A percentile compares a stretch with the other conserved stretches of the same genome.
Conservation (phyloP, 495 filamentous ascomycete species). For the Aspergillus olivimuriae region DNA sequence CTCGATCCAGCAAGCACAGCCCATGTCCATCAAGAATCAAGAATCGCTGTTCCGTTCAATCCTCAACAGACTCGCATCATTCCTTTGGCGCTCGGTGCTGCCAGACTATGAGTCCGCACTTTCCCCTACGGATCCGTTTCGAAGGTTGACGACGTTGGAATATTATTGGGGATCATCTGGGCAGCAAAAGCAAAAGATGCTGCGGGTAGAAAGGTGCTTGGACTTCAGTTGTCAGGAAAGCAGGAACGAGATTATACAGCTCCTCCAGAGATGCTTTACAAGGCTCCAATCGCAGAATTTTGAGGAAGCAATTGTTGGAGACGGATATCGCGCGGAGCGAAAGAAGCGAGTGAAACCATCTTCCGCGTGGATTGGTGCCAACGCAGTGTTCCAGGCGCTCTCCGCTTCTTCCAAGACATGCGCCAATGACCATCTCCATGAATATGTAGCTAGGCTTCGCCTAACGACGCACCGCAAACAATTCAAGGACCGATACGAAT, state of each 20-base stretch:
- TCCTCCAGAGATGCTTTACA: slow-evolving; percentile 3
- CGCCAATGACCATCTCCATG: slow-evolving; percentile 5
- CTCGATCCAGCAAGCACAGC: too few species aligned
- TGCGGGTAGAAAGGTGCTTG: neutral
- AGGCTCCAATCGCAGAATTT: neutral
- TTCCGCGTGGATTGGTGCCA: neutral
- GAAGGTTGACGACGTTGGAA: slow-evolving; percentile 1
- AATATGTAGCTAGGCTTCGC: slow-evolving; percentile 6
- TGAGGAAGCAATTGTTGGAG: neutral
- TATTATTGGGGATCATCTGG: neutral
- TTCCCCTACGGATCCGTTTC: too few species aligned
- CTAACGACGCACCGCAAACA: slow-evolving; percentile 5
- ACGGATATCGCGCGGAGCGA: neutral
- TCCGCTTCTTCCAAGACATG: neutral
- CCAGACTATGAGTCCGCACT: neutral
- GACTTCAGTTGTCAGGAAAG: slow-evolving; percentile 3
- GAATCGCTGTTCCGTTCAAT: neutral
- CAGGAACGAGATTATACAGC: slow-evolving; percentile 1
- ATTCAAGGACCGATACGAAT: neutral
- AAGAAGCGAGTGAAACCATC: neutral
- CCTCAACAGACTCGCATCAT: slow-evolving; percentile 1
- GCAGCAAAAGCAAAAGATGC: neutral
- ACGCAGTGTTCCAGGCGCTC: slow-evolving; percentile 1
- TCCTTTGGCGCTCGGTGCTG: neutral
- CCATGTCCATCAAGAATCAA: too few species aligned